A percentile compares a stretch with the other conserved stretches of the same genome.
Conservation (phyloP, 2,329 filamentous ascomycete species). For the Ceratocystis cubensis region DNA sequence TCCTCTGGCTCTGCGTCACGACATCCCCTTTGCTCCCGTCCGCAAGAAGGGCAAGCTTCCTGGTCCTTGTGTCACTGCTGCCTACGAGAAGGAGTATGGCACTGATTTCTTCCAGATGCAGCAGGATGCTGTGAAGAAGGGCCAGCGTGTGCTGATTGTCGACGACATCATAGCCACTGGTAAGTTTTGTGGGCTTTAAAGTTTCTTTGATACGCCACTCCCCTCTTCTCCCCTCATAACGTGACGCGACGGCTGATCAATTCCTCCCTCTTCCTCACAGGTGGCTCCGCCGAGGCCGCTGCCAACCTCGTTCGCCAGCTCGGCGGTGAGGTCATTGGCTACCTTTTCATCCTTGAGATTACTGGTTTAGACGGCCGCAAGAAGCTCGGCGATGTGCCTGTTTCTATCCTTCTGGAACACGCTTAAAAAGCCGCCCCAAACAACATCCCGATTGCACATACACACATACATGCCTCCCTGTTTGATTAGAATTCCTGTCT, state of each 20-base stretch:
- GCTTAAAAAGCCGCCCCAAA: constrained; percentile 25
- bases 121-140: constrained; percentile 65
- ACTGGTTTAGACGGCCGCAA: constrained; percentile 83
- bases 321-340: constrained; percentile 75
- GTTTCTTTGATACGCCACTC: constrained; percentile 19
- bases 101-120: constrained; percentile 95
- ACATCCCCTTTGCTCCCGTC: constrained; percentile 80
- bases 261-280: constrained; percentile 33
- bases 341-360: constrained; percentile 91
- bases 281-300: constrained; percentile 80
- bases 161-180: constrained; percentile 98
- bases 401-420: constrained; percentile 65
- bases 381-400: constrained; percentile 67
- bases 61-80: constrained; percentile 71
- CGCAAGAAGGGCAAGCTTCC: constrained; percentile 94
- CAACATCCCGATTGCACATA: background rate
- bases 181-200: constrained; percentile 35
- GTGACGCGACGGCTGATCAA: constrained; percentile 11
- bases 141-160: constrained; percentile 83
- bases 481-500: background rate
- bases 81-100: constrained; percentile 92
- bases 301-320: constrained; percentile 76
- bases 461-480: background rate
- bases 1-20: constrained; percentile 67
- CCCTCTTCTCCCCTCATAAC: constrained; percentile 8